Base-by-base conservation (phyloP, 371 early-diverging fungal genomes). In the Mortierella polycephala region DNA sequence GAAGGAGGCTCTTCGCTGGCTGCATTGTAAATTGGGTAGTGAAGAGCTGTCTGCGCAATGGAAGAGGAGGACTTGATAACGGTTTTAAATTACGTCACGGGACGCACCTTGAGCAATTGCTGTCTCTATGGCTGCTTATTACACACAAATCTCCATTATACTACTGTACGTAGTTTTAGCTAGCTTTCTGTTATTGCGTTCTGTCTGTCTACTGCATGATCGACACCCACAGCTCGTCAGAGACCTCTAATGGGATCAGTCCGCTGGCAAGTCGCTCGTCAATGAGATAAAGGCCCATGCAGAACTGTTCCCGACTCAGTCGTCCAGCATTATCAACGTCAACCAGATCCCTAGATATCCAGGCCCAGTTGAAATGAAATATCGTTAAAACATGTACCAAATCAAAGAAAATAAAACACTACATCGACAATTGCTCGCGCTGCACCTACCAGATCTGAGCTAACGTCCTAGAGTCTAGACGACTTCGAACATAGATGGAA, bases 201-300 rank as follows among this genome's bases (percentile, higher is more conserved):
- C n/a, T n/a, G n/a, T n/a, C n/a, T n/a, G 12, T 37, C 42, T 63
- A 71, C n/a, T 67, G 64, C 72, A 77, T 76, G 12, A 71, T 62
- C 7, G 77, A 71, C 5, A 68, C 69, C 77, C 77, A 77, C 0
- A 77, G 62, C 20, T 77, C 77, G 45, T 71, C 72, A 13, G 77
- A 77, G 9, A 77, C 72, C 47, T 77, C 72, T 30, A 77, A 45
- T 4, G 77, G 77, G 23, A 77, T 77, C 30, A 71, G 39, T 7
- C 77, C 77, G 12, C 69, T 77, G 11, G 69, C 67, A 18, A 77
- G 69, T 6, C 77, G 77, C 51, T 77, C 77, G 51, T 77, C 77
- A 50, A 77, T 77, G 20, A 77, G 58, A 37, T 77, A 77, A 21
- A 77, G 45, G 0, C 77, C 77, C 77, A 77, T 77, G 23, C 77